A percentile compares a stretch with the other conserved stretches of the same genome.
Evolutionary conservation across 352 stramenopile genomes (phyloP).

Genomic region (Elongisporangium undulatum): DNA sequence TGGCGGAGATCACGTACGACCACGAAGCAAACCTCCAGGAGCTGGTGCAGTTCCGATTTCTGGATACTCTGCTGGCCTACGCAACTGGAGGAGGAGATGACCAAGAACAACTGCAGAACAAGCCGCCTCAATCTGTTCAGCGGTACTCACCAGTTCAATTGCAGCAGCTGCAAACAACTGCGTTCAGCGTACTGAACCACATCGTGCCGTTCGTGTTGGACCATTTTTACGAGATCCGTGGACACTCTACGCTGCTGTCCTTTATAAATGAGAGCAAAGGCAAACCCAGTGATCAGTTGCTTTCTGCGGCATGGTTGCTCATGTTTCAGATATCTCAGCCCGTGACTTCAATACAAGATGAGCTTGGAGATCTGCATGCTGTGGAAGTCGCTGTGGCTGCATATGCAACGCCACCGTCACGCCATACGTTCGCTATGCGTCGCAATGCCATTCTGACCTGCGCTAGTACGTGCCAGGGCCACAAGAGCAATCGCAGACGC

Average conservation of each 20-base stretch:
- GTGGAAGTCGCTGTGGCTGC: constrained; percentile 48
- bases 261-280: constrained; percentile 37
- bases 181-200: constrained; percentile 54
- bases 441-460: constrained; percentile 59
- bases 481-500: constrained; percentile 40
- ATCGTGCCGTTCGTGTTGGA: constrained; percentile 43
- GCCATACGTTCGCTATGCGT: constrained; percentile 58
- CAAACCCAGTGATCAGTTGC: constrained; percentile 25
- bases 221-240: constrained; percentile 53
- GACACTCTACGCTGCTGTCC: constrained; percentile 38
- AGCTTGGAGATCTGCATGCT: constrained; percentile 35
- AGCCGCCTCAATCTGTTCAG: constrained; percentile 2
- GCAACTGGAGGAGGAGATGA: constrained; percentile 17
- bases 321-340: constrained; percentile 38
- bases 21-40: constrained; percentile 50
- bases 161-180: constrained; percentile 49
- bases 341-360: constrained; percentile 28
- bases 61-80: constrained; percentile 60
- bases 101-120: constrained; percentile 1
- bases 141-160: constrained; percentile 48
- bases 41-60: constrained; percentile 64
- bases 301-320: constrained; percentile 49
- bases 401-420: constrained; percentile 39
- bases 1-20: constrained; percentile 45
- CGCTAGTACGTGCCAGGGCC: constrained; percentile 44